Evolutionary conservation across 2,329 filamentous ascomycete species (phyloP).

Genomic region (Talaromyces sp.): DNA sequence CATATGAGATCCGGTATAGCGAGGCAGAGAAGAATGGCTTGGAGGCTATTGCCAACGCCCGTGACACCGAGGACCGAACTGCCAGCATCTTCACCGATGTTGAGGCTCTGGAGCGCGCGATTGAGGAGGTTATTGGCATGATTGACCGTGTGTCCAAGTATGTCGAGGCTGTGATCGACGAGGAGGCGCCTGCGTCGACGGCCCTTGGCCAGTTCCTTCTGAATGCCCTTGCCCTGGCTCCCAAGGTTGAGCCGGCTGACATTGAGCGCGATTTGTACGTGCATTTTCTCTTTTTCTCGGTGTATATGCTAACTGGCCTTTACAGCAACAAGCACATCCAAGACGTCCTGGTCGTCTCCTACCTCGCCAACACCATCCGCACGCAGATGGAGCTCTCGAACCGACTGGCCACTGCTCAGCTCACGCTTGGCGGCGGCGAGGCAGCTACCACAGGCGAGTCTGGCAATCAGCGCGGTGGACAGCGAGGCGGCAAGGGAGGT

Average conservation of each 20-base stretch:
- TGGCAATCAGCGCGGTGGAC: conserved; percentile 20
- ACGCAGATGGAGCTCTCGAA: conserved; percentile 98
- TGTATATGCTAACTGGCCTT: neutral
- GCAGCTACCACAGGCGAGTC: conserved; percentile 21
- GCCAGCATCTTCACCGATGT: conserved; percentile 78
- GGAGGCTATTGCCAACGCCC: conserved; percentile 77
- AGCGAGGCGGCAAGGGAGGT: conserved; percentile 40
- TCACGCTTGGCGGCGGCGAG: conserved; percentile 53
- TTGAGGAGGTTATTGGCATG: conserved; percentile 83
- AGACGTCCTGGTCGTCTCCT: conserved; percentile 96
- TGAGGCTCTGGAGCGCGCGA: conserved; percentile 75
- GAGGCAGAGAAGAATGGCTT: conserved; percentile 72
- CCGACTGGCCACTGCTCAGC: conserved; percentile 75
- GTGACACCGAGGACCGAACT: conserved; percentile 69
- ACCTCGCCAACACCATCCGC: conserved; percentile 96
- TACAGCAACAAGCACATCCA: conserved; percentile 94
- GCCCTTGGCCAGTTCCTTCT: conserved; percentile 92
- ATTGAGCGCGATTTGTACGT: conserved; percentile 89
- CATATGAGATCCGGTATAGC: conserved; percentile 86
- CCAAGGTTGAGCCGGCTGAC: conserved; percentile 85
- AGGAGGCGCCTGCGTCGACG: conserved; percentile 85
- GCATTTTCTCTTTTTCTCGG: neutral
- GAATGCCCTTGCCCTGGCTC: conserved; percentile 85
- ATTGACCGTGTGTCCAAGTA: conserved; percentile 88
- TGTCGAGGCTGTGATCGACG: conserved; percentile 80